phyloP scores from a whole-genome alignment of 2,329 filamentous ascomycete genomes.

The Cryphonectria radicalis region DNA sequence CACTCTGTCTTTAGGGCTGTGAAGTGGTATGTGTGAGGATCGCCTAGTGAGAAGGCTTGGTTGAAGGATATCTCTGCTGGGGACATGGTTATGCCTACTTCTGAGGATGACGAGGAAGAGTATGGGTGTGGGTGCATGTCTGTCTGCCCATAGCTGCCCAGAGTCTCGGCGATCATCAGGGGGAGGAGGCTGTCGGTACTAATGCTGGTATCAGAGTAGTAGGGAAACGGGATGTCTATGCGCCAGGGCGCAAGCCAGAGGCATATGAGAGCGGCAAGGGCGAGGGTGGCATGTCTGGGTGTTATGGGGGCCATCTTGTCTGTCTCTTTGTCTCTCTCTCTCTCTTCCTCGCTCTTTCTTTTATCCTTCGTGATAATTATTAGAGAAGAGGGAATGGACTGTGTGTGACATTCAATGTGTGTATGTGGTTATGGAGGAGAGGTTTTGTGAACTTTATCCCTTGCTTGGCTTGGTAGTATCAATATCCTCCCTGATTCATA shows the following conservation, averaged over 20 bases:
- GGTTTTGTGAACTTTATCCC: background rate
- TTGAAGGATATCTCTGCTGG: conserved; percentile 32
- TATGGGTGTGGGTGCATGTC: background rate
- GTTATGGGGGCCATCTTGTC: conserved; percentile 5
- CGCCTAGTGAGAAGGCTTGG: conserved; percentile 33
- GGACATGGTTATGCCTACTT: background rate
- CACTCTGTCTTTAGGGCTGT: conserved; percentile 33
- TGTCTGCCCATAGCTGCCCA: conserved; percentile 7
- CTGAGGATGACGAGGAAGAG: background rate
- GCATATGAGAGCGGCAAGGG: background rate
- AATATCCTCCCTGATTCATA: background rate
- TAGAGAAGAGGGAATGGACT: background rate
- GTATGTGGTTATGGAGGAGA: background rate
- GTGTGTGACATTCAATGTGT: background rate
- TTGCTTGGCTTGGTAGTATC: background rate
- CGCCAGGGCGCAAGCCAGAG: background rate
- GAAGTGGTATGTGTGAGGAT: conserved; percentile 31
- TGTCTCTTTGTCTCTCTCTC: background rate
- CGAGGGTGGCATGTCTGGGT: background rate
- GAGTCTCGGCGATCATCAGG: conserved; percentile 9
- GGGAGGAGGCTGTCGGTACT: background rate
- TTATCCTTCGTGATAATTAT: background rate
- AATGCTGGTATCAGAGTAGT: background rate
- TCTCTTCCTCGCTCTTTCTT: background rate
- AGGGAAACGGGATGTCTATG: background rate